These are phyloP conservation scores for Aureobasidium mangrovei DNA, from an alignment of 2,329 filamentous ascomycete species.

Conservation along the genomic window DNA sequence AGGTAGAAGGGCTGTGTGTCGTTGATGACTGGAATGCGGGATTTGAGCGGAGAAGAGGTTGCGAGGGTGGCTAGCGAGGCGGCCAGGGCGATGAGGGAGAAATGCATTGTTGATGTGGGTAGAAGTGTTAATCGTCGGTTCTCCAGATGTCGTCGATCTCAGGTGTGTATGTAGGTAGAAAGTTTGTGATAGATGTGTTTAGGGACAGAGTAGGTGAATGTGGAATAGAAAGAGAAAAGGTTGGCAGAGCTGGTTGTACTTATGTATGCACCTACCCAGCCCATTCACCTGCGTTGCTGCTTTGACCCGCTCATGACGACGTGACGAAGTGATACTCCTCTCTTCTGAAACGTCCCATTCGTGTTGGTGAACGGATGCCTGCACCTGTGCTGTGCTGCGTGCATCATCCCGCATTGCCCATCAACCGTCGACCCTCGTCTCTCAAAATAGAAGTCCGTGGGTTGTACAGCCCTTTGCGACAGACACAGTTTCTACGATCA, in stretches of 20 bases:
- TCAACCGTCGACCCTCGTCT: background rate
- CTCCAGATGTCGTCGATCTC: background rate
- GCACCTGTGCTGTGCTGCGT: background rate
- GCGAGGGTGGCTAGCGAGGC: conserved; percentile 13
- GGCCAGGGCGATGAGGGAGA: conserved; percentile 4
- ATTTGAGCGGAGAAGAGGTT: conserved; percentile 11
- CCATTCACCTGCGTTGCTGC: background rate
- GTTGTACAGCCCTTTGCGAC: background rate
- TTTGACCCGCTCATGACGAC: background rate
- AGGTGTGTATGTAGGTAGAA: too few species aligned
- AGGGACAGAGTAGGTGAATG: background rate
- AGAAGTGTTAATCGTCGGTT: background rate
- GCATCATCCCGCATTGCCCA: conserved; percentile 9
- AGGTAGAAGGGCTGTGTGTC: conserved; percentile 29
- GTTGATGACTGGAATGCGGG: conserved; percentile 2
- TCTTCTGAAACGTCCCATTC: background rate
- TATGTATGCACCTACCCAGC: background rate
- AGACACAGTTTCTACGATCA: too few species aligned
- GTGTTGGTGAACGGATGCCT: too few species aligned
- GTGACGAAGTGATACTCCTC: background rate
- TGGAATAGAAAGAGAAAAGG: background rate
- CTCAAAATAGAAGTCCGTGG: background rate
- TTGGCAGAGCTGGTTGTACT: background rate
- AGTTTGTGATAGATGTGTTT: too few species aligned
- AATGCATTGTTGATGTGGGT: conserved; percentile 4